Evolutionary conservation across 108 stramenopile genomes (phyloP), one percentile per base, ranked within the genome.

Genomic region (Craspedostauros australis): DNA sequence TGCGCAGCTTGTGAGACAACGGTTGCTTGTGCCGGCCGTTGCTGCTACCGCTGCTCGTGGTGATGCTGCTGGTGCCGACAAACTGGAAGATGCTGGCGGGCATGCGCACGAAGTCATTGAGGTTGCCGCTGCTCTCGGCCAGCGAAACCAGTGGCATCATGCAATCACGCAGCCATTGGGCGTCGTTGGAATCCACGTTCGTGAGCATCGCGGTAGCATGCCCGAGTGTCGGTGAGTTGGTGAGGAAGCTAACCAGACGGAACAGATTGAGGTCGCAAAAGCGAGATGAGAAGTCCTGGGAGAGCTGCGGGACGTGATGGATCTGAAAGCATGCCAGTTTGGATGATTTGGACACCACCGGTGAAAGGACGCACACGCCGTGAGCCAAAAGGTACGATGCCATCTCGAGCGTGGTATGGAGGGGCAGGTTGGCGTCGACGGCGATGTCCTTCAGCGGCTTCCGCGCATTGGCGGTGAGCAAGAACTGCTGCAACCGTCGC

Each of bases 401-500:
- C 27, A 80, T 61, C 34, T 81, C 70, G 56, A 88, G 36, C 1
- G 79, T 72, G 4, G 65, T 67, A 21, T 70, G 46, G 29, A 86
- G 64, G 5, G 86, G 64, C 4, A 91, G 50, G 39, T 74, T 77
- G 12, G 79, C 67, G 39, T 91, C 90, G 27, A 66, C 48, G 2
- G 90, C 75, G 40, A 84, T 65, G 39, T 91, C 86, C 11, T 62
- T 44, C 26, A 91, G 47, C 9, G 79, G 60, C 33, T 83, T 88
- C 21, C 66, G 65, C 3, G 90, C 79, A 68, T 75, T 75, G 15
- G 70, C 50, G 25, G 66, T 61, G 15, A 72, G 50, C 1, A 91
- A 52, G 12, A 91, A 54, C 28, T 79, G 76, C 3, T 80, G 76
- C 41, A 82, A 22, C 31, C 57, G 46, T 39, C 49, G 68, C 4